These are phyloP conservation scores for Pyrenophora graminea DNA, from an alignment of 2,329 filamentous ascomycete genomes.

Conservation along the genomic window DNA sequence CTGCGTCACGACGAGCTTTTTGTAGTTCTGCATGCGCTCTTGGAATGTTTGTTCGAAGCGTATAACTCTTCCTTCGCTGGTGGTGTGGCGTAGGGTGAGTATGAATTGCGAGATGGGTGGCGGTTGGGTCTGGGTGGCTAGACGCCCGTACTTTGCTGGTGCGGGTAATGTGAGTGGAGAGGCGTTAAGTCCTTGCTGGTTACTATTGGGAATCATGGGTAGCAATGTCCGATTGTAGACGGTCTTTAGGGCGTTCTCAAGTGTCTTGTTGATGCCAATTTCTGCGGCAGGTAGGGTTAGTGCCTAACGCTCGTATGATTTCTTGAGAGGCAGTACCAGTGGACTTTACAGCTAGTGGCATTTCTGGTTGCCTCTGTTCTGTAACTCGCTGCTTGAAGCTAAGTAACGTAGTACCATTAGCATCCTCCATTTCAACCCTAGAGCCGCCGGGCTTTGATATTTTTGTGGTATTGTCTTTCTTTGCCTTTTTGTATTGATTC, in stretches of 20 bases:
- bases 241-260: constrained; percentile 16
- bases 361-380: constrained; percentile 2
- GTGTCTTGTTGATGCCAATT: constrained; percentile 24
- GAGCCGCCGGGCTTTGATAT: not conserved
- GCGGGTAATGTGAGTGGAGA: constrained; percentile 23
- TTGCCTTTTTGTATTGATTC: constrained; percentile 15
- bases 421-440: not conserved
- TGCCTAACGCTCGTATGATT: too few species aligned
- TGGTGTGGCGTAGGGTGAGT: constrained; percentile 11
- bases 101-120: constrained; percentile 24
- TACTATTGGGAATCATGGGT: constrained; percentile 8
- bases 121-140: constrained; percentile 21
- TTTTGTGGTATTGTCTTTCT: constrained; percentile 1
- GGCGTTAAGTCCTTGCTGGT: not conserved
- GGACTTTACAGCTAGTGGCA: not conserved
- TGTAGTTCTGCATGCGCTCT: constrained; percentile 27
- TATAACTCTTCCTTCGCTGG: constrained; percentile 15
- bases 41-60: constrained; percentile 19
- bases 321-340: not conserved
- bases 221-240: constrained; percentile 23
- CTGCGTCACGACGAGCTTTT: constrained; percentile 22
- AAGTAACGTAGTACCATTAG: not conserved
- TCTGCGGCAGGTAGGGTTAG: constrained; percentile 28
- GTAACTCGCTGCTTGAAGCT: constrained; percentile 8
- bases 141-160: constrained; percentile 23